phyloP scores from a whole-genome alignment of 139 green algal genomes.

The Micractinium conductrix region DNA sequence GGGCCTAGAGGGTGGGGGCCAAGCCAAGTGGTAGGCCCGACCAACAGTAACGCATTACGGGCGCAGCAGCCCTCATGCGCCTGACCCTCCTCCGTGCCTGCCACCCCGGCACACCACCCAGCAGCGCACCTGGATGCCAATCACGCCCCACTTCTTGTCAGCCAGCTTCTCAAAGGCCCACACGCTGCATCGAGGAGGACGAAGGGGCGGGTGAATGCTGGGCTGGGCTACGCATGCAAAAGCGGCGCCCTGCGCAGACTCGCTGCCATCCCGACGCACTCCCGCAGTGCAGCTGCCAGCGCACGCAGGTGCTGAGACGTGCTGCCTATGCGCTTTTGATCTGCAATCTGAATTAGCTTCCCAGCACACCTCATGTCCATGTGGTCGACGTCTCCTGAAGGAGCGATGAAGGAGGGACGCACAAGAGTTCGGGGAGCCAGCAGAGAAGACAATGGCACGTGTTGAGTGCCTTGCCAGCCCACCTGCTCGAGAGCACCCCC shows the following conservation, averaged over 20 bases:
- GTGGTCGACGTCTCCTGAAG: conserved; percentile 19
- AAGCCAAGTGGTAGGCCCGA: too few relatives aligned
- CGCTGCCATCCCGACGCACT: too few relatives aligned
- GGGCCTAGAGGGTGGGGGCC: not conserved
- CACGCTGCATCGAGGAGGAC: conserved; percentile 18
- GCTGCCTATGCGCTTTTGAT: too few relatives aligned
- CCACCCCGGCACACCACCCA: not conserved
- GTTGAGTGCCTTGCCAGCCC: not conserved
- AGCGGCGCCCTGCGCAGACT: too few relatives aligned
- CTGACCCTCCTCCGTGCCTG: too few relatives aligned
- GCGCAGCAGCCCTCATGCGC: not conserved
- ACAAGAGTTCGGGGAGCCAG: not conserved
- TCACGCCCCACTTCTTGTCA: conserved; percentile 33
- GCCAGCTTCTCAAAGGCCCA: conserved; percentile 48
- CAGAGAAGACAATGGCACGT: not conserved
- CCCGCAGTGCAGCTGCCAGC: too few relatives aligned
- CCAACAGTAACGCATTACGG: not conserved
- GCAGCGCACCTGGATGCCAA: not conserved
- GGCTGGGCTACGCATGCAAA: too few relatives aligned
- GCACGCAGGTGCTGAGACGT: too few relatives aligned
- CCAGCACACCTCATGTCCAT: too few relatives aligned
- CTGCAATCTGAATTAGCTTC: too few relatives aligned
- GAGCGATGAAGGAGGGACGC: too few relatives aligned
- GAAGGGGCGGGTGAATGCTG: not conserved
- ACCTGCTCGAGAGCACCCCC: not conserved